Base-by-base conservation (phyloP, 2,329 filamentous ascomycete genomes). In the Monilinia aucupariae region DNA sequence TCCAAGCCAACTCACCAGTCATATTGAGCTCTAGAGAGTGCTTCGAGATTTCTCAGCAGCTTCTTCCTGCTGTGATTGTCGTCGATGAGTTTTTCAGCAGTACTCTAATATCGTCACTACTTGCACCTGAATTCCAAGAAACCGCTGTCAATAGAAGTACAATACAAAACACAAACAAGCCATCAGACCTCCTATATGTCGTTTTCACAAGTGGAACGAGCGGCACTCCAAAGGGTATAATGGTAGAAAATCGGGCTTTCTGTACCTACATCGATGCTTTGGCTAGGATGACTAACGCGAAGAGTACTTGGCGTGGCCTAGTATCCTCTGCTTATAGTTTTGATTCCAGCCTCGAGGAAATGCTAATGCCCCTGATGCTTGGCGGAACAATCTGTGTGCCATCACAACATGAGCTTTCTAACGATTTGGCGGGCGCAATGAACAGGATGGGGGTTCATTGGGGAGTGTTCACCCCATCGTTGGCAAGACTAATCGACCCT, bases 301-400 rank as follows among this genome's bases (percentile, higher is more conserved):
- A 43, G 17, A 54, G n/a, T 12, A 54, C 32, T 20, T 32, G 25
- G 34, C 49, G 64, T 9, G 64, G 61, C n/a, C 51, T 62, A 17
- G 58, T 65, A 27, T 65, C 61, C 20, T 55, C 61, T 13, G 13
- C 48, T 3, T 60, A 59, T 32, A 65, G 58, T 15, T 67, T 66
- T 37, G 65, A 70, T 53, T 62, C 50, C 17, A 39, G 32, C 5
- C 30, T 66, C n/a, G 54, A 49, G 22, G 63, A 66, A 15, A 63
- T 66, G n/a, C 49, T 63, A 4, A 59, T 51, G 3, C 60, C 62
- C 17, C 39, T 66, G n/a, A 43, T 71, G 76, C n/a, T 68, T 71
- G 76, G 76, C 43, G 76, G 74, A 8, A 74, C 72, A 55, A 71
- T 78, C 7, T 77, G 75, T 52, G 71, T 77, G 20, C 74, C 75